Evolutionary conservation across 257 asterid species (phyloP).

Genomic region (Craterostigma plantagineum): DNA sequence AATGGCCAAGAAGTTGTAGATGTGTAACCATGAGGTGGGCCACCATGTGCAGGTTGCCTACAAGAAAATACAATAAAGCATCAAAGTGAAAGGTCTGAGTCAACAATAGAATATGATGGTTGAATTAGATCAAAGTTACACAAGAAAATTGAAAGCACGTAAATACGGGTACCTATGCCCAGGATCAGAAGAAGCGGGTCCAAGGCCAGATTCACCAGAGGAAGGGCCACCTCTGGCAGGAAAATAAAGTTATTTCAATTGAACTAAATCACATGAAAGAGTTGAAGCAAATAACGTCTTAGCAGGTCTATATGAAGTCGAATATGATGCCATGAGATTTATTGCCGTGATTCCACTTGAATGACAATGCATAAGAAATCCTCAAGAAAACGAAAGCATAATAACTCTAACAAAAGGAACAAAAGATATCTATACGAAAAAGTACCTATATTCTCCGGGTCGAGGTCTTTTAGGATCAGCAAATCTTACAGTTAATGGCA

Average conservation of each 20-base stretch:
- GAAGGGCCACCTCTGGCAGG: constrained; percentile 41
- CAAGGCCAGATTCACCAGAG: constrained; percentile 40
- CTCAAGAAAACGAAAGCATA: constrained; percentile 1
- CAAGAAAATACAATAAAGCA: constrained; percentile 7
- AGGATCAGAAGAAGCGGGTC: constrained; percentile 42
- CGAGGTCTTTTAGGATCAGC: constrained; percentile 89
- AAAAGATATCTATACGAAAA: constrained; percentile 5
- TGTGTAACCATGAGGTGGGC: constrained; percentile 26
- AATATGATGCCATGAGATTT: too few relatives aligned
- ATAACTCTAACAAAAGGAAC: background rate
- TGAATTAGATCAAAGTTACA: constrained; percentile 1
- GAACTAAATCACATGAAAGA: background rate
- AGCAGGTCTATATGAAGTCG: too few relatives aligned
- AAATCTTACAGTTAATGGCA: constrained; percentile 80
- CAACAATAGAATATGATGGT: background rate
- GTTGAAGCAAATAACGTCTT: too few relatives aligned
- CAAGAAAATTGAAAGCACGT: constrained; percentile 9
- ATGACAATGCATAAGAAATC: background rate
- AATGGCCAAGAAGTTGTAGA: constrained; percentile 64
- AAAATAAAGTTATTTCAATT: background rate
- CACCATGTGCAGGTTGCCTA: constrained; percentile 29
- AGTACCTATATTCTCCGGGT: constrained; percentile 69
- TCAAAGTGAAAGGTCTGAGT: constrained; percentile 2
- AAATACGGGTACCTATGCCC: constrained; percentile 36
- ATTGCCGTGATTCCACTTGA: too few relatives aligned